A percentile compares a stretch with the other conserved stretches of the same genome.
Evolutionary conservation across 129 eudicot genomes (phyloP).

Genomic region (Heracleum sosnowskyi): DNA sequence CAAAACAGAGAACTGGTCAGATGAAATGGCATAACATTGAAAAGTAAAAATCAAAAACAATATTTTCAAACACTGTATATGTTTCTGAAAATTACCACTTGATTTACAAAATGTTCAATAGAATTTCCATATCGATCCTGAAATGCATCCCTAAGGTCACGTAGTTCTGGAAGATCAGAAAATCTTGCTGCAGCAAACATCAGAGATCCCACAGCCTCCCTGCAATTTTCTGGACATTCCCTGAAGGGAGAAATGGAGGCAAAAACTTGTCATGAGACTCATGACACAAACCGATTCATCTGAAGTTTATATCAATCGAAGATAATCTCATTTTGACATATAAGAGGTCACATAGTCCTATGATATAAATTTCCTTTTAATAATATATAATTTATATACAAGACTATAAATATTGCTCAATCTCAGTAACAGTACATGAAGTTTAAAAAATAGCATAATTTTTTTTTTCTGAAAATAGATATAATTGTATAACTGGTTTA

Average conservation of each 20-base stretch:
- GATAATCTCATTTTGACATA: neutral
- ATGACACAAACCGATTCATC: neutral
- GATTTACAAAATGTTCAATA: constrained; percentile 70
- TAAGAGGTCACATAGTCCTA: neutral
- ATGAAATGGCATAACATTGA: neutral
- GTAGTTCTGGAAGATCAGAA: constrained; percentile 92
- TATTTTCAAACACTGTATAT: neutral
- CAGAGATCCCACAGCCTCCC: constrained; percentile 81
- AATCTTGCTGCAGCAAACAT: constrained; percentile 98
- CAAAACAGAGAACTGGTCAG: constrained; percentile 13
- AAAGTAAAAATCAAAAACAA: neutral
- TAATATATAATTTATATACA: neutral
- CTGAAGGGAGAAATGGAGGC: constrained; percentile 30
- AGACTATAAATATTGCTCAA: neutral
- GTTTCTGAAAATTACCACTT: constrained; percentile 41
- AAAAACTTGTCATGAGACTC: neutral
- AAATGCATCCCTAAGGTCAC: constrained; percentile 80
- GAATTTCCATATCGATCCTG: constrained; percentile 82
- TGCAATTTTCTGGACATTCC: constrained; percentile 92
- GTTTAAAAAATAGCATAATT: neutral
- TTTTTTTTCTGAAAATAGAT: neutral
- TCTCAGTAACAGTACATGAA: neutral
- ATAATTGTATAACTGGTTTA: neutral
- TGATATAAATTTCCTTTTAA: neutral
- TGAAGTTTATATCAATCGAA: neutral